Base-by-base conservation (phyloP, 306 rosid genomes). In the Alnus rubra region DNA sequence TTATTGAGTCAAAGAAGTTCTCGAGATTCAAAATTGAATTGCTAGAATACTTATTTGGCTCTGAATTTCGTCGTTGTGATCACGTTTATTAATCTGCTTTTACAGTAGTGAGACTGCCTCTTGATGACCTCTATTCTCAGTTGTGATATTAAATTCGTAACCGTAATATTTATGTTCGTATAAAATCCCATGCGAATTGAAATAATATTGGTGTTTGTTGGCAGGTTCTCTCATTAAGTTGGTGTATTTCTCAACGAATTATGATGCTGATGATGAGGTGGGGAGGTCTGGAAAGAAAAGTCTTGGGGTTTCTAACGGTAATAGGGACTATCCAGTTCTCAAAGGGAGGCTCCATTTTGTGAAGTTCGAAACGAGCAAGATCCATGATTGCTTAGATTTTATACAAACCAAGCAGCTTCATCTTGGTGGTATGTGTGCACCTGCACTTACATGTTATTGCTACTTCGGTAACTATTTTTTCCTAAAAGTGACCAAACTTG, bases 331-430 rank as follows among this genome's bases (percentile, higher is more conserved):
- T 58, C 76, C 82, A 59, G 83, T 85, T 87, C 82, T 91, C 77
- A 79, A 85, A 76, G 98, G 98, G 87, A 95, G 77, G 82, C 94
- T 95, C 71, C 90, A 89, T 84, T 95, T 95, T 82, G 85, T 84
- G 62, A 93, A 82, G 75, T 95, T 95, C 7, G 98, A 95, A 78
- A 90, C 98, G n/a, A 76, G 90, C 90, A 93, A 90, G 84, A 91
- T 93, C 73, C 79, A 86, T 78, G 98, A 95, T 49, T 90, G 96
- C 74, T 31, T 95, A 81, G 94, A 92, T 65, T 95, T 92, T 80
- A 90, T 95, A 69, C 78, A 86, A 71, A 78, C 91, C 84, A 82
- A 87, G 90, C 85, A 85, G 81, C 94, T 93, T 82, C 88, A 87
- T 81, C 80, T 82, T 60, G 85, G 82, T 79, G 97, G 95, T 91